Evolutionary conservation across 1,284 basidiomycete genomes (phyloP).

Genomic region (Leccinum pachyderme): DNA sequence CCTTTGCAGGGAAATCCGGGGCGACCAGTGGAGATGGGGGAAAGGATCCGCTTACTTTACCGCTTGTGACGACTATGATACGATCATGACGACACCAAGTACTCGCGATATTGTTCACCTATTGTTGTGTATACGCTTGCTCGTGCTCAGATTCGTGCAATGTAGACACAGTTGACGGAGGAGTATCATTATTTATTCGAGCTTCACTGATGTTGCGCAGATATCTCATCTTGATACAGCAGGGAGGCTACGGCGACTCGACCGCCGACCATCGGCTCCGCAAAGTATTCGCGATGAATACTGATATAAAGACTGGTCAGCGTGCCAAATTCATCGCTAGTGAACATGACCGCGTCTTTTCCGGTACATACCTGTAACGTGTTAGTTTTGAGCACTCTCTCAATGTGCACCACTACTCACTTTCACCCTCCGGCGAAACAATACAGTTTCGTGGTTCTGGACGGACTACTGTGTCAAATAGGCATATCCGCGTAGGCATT

Average conservation of each 20-base stretch:
- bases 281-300: neutral
- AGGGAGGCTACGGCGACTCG: neutral
- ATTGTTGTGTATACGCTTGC: neutral
- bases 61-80: neutral
- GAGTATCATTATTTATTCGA: neutral
- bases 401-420: neutral
- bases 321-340: neutral
- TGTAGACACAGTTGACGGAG: neutral
- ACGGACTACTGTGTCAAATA: neutral
- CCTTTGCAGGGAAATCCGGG: neutral
- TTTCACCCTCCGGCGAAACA: neutral
- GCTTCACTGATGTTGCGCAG: neutral
- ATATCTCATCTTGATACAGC: neutral
- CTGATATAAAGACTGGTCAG: neutral
- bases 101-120: neutral
- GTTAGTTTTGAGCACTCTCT: neutral
- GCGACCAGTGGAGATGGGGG: neutral
- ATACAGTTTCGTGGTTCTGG: neutral
- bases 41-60: neutral
- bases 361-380: neutral
- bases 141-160: neutral
- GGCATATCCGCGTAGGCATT: neutral
- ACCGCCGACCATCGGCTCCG: neutral
- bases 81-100: neutral
- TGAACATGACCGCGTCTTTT: no score